Base-by-base conservation (phyloP, 345 rosid species). In the Combretum micranthum region DNA sequence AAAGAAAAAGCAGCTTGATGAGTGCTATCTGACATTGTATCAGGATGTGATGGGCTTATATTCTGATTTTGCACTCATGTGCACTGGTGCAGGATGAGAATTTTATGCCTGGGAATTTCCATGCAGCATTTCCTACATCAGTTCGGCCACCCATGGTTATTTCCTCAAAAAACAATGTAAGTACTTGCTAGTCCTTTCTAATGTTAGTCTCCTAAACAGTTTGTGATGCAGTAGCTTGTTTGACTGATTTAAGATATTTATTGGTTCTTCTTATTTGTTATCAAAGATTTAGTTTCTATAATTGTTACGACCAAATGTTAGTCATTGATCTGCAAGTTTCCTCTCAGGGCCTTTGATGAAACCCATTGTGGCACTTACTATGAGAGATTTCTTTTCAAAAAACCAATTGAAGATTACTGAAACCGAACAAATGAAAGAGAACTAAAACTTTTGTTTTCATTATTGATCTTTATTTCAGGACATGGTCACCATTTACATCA, bases 161-260 rank as follows among this genome's bases (percentile, higher is more conserved):
- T 60, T 60, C 20, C 11, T 75, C 81, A 26, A 93, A 89, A 83
- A 76, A 79, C 66, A 77, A 76, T 71, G 99, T 88, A 62, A 22
- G 78, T 39, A 66, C 66, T 68, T 69, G 42, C 44, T 43, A 52
- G 46, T 63, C 26, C 61, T 14, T 13, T 25, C 19, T 53, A 52
- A 16, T 39, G n/a, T 37, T 18, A 52, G 25, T 37, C 19, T 20
- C 51, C 18, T 18, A 6, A 52, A 55, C 43, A 18, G 44, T 43
- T 42, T 15, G 44, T 47, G 7, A 45, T 42, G 21, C 32, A 32
- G 9, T 32, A 52, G 44, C 26, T 7, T 22, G 44, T 37, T 12
- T 6, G 20, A 2, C 37, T n/a, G 46, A 37, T 32, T 18, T 12
- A 54, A 21, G 46, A 12, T 17, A 15, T 50, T 50, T 6, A 13